A percentile compares a stretch with the other conserved stretches of the same genome.
These are phyloP conservation scores for Amylocystis lapponica DNA, from an alignment of 768 basidiomycete genomes.

Conservation along the genomic window DNA sequence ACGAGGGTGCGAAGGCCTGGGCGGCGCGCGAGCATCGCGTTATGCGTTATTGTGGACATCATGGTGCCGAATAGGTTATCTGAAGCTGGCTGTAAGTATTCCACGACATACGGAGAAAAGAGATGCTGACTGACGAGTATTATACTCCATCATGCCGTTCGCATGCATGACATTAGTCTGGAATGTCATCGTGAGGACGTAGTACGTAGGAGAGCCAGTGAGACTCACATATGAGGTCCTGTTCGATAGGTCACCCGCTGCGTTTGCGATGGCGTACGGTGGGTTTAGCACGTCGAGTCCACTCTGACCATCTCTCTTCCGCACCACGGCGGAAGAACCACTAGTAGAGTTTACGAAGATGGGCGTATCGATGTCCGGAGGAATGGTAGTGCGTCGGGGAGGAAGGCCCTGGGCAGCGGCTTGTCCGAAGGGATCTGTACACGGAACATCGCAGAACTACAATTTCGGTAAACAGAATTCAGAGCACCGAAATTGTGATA, in stretches of 20 bases:
- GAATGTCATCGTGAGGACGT: neutral
- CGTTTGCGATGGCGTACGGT: constrained; percentile 56
- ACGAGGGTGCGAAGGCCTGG: constrained; percentile 56
- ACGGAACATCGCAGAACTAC: constrained; percentile 61
- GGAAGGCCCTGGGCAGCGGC: constrained; percentile 48
- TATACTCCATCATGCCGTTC: constrained; percentile 55
- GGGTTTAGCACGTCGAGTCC: constrained; percentile 41
- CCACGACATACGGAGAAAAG: neutral
- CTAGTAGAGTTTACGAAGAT: constrained; percentile 36
- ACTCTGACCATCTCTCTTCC: constrained; percentile 24
- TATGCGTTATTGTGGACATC: constrained; percentile 59
- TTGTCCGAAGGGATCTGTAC: constrained; percentile 53
- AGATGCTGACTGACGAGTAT: constrained; percentile 34
- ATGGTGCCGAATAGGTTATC: constrained; percentile 66
- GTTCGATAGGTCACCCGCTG: constrained; percentile 42
- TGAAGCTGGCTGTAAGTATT: too few relatives aligned
- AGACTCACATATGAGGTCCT: constrained; percentile 48
- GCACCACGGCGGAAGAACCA: constrained; percentile 11
- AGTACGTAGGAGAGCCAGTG: neutral
- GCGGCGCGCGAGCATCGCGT: constrained; percentile 57
- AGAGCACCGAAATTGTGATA: neutral
- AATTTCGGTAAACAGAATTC: neutral
- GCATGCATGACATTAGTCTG: constrained; percentile 39
- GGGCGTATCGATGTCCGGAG: constrained; percentile 48
- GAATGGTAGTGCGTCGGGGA: constrained; percentile 41